These are phyloP conservation scores for Cystobasidiaceae sp. DNA, from an alignment of 1,284 basidiomycete species.

Conservation along the genomic window DNA sequence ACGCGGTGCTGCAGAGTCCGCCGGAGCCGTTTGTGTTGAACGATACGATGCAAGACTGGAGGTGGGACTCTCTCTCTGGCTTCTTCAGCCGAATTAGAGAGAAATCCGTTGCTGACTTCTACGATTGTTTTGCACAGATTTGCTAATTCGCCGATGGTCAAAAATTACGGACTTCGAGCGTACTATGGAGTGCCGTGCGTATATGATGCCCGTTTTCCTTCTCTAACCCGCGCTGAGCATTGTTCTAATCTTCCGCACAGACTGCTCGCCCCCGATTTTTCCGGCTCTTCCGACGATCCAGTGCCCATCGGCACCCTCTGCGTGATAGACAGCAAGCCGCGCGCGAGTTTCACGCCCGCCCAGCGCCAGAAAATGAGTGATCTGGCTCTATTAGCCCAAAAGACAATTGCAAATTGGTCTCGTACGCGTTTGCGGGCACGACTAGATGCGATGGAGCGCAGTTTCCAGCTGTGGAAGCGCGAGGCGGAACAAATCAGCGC, in stretches of 20 bases:
- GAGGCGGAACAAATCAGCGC: constrained; percentile 28
- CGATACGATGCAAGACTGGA: constrained; percentile 38
- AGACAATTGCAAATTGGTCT: constrained; percentile 37
- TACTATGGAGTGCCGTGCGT: constrained; percentile 25
- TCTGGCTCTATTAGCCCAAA: constrained; percentile 33
- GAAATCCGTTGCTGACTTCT: background rate
- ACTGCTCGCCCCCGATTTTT: constrained; percentile 35
- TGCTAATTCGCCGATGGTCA: constrained; percentile 13
- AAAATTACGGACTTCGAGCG: constrained; percentile 11
- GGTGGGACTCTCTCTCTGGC: constrained; percentile 14
- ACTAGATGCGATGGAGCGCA: constrained; percentile 24
- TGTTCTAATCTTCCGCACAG: background rate
- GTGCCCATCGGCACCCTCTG: constrained; percentile 43
- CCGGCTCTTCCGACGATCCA: constrained; percentile 23
- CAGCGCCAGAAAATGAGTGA: constrained; percentile 40
- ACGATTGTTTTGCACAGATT: constrained; percentile 1
- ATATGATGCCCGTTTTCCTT: background rate
- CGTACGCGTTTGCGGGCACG: constrained; percentile 15
- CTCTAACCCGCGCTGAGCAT: background rate
- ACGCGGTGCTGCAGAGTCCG: constrained; percentile 37
- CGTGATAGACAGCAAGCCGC: constrained; percentile 40
- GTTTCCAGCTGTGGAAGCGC: constrained; percentile 20
- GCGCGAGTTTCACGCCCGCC: constrained; percentile 36
- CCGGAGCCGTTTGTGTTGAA: constrained; percentile 37
- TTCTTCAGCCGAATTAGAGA: too few species aligned